Conservation (phyloP, 129 eudicot species). For the Tagetes patula region DNA sequence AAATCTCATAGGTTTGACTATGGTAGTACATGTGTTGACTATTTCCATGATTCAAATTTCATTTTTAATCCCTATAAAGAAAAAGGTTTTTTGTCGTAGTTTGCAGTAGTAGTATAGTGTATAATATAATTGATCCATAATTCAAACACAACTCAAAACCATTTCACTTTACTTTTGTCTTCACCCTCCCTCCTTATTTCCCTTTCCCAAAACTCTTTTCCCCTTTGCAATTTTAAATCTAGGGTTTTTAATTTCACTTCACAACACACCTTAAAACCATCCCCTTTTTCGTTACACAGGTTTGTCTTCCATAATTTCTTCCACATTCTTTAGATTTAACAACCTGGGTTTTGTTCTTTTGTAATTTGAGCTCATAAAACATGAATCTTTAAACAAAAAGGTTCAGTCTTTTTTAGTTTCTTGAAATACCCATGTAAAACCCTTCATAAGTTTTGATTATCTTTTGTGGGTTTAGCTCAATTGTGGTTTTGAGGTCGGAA, state of each 20-base stretch:
- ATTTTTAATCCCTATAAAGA: background rate
- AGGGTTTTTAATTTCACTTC: slow-evolving; percentile 48
- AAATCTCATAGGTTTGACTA: slow-evolving; percentile 32
- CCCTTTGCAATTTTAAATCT: slow-evolving; percentile 50
- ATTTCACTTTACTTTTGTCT: slow-evolving; percentile 52
- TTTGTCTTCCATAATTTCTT: slow-evolving; percentile 30
- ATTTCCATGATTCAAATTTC: slow-evolving; percentile 13
- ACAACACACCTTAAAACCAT: background rate
- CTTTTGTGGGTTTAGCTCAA: slow-evolving; percentile 34
- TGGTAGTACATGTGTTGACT: slow-evolving; percentile 26
- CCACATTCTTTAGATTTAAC: slow-evolving; percentile 26
- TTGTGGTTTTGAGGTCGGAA: slow-evolving; percentile 27
- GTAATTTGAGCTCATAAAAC: slow-evolving; percentile 20
- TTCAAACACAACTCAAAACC: background rate
- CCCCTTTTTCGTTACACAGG: slow-evolving; percentile 24
- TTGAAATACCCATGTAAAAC: slow-evolving; percentile 46
- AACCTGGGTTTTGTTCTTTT: slow-evolving; percentile 16
- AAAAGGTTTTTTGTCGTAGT: slow-evolving; percentile 32
- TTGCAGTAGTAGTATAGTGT: background rate
- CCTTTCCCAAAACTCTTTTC: slow-evolving; percentile 41
- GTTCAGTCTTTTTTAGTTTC: slow-evolving; percentile 15
- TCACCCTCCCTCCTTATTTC: slow-evolving; percentile 45
- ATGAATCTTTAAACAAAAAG: slow-evolving; percentile 23
- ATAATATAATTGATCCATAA: no score
- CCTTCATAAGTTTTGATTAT: slow-evolving; percentile 29